A percentile compares a stretch with the other conserved stretches of the same genome.
These are phyloP conservation scores for Brachypodium distachyon DNA, from an alignment of 202 grass and related monocot species.

Conservation along the genomic window DNA sequence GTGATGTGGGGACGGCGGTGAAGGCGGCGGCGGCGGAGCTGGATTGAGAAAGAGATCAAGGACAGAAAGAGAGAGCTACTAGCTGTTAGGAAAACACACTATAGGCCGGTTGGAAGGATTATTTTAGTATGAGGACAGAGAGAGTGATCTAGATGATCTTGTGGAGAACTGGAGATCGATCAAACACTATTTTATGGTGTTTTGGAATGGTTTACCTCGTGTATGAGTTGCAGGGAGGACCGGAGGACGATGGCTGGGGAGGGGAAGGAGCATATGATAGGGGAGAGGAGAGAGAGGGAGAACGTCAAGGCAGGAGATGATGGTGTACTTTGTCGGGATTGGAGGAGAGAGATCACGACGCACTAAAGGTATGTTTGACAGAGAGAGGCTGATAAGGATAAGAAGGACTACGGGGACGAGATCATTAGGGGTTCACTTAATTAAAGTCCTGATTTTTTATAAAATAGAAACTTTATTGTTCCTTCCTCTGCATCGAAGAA, in stretches of 20 bases:
- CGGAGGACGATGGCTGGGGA: constrained; percentile 19
- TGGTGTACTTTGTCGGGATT: constrained; percentile 57
- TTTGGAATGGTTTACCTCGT: constrained; percentile 29
- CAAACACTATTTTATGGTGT: constrained; percentile 50
- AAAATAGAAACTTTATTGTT: too few species aligned
- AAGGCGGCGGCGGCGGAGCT: background rate
- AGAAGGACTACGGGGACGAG: background rate
- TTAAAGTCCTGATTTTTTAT: too few species aligned
- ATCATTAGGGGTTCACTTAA: constrained; percentile 25
- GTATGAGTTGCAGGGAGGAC: constrained; percentile 24
- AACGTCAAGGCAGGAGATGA: constrained; percentile 36
- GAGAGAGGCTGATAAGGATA: constrained; percentile 1
- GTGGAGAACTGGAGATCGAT: constrained; percentile 29
- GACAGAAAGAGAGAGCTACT: background rate
- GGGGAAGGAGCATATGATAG: constrained; percentile 31
- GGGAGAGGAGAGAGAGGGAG: background rate
- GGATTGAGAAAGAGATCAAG: constrained; percentile 19
- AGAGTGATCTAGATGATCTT: background rate
- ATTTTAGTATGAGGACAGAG: background rate
- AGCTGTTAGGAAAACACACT: constrained; percentile 15
- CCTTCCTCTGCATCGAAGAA: too few species aligned
- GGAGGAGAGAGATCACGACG: constrained; percentile 44
- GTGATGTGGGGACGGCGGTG: constrained; percentile 1
- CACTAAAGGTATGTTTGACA: constrained; percentile 31
- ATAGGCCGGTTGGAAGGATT: background rate